phyloP scores from a whole-genome alignment of 371 early-diverging fungal genomes.

The Mortierella sp. region DNA sequence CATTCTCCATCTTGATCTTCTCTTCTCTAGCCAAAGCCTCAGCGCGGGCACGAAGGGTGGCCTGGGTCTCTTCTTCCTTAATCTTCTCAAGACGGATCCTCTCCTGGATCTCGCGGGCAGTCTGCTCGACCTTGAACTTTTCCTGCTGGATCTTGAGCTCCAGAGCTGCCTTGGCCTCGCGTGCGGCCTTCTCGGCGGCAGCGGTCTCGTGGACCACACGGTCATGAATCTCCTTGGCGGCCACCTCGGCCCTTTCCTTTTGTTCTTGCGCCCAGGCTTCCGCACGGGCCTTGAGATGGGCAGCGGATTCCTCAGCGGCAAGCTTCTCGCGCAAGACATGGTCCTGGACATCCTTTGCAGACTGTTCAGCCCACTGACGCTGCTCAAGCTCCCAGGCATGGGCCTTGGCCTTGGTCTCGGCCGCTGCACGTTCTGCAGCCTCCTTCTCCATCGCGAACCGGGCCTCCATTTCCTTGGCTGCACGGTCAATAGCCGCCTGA shows the following conservation, averaged over 20 bases:
- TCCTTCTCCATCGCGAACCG: constrained; percentile 36
- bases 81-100: constrained; percentile 15
- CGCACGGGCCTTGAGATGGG: constrained; percentile 22
- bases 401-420: constrained; percentile 22
- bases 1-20: constrained; percentile 12
- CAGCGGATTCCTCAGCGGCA: constrained; percentile 23
- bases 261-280: constrained; percentile 33
- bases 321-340: constrained; percentile 16
- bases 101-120: constrained; percentile 13
- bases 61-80: constrained; percentile 10
- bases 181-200: constrained; percentile 15
- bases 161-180: constrained; percentile 16
- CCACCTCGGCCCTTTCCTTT: constrained; percentile 19
- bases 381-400: constrained; percentile 25
- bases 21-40: constrained; percentile 13
- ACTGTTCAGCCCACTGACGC: neutral
- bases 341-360: constrained; percentile 23
- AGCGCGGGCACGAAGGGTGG: neutral
- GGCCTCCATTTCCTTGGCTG: constrained; percentile 38
- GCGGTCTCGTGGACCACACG: constrained; percentile 20
- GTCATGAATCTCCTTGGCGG: constrained; percentile 20
- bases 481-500: constrained; percentile 38
- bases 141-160: constrained; percentile 14
- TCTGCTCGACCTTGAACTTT: constrained; percentile 19
- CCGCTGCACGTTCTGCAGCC: constrained; percentile 33